Evolutionary conservation across 2,329 filamentous ascomycete genomes (phyloP).

Genomic region (Colletotrichum abscissum): DNA sequence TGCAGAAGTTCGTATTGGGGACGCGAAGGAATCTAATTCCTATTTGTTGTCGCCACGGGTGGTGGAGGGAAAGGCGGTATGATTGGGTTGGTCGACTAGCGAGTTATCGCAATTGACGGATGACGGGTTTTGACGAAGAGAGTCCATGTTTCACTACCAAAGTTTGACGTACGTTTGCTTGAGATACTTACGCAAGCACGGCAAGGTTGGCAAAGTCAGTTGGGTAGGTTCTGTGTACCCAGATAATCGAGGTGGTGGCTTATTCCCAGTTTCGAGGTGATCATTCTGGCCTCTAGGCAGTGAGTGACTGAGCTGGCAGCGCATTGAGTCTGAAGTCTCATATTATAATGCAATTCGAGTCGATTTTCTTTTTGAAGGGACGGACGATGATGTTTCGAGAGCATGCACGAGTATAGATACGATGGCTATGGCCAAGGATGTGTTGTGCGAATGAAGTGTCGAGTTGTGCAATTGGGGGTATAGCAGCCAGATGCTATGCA

Average conservation of each 20-base stretch:
- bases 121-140: not conserved
- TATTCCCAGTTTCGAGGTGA: not conserved
- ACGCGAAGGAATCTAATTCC: conserved; percentile 24
- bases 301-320: not conserved
- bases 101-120: conserved; percentile 1
- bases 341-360: not conserved
- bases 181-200: not conserved
- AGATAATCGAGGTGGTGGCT: not conserved
- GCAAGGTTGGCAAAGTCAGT: not conserved
- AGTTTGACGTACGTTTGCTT: not conserved
- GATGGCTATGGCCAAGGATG: not conserved
- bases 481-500: conserved; percentile 7
- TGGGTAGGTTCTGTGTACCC: not conserved
- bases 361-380: not conserved
- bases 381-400: not conserved
- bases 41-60: not conserved
- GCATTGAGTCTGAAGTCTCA: not conserved
- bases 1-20: conserved; percentile 29
- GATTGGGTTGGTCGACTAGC: conserved; percentile 6
- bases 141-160: not conserved
- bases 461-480: not conserved
- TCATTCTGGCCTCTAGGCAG: not conserved
- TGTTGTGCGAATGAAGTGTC: conserved; percentile 2
- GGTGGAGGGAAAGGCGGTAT: not conserved
- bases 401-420: not conserved